Conservation (phyloP, 352 stramenopile species). For the Thalassiosira mediterranea region DNA sequence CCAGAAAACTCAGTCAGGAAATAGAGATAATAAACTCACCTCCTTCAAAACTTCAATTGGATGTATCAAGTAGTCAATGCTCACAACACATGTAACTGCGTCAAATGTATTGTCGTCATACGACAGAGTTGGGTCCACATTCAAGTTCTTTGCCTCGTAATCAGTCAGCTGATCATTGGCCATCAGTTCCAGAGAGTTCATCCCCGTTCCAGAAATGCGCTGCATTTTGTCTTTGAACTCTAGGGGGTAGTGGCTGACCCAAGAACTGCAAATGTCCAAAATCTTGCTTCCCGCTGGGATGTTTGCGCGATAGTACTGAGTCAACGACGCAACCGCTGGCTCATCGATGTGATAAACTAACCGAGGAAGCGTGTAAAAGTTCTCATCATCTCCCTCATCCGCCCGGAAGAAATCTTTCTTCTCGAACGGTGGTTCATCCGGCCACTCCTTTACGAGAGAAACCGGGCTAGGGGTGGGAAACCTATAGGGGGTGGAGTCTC, state of each 20-base stretch:
- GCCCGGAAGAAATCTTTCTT: conserved; percentile 81
- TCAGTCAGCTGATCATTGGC: conserved; percentile 84
- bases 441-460: conserved; percentile 76
- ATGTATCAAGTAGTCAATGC: conserved; percentile 88
- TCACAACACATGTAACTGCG: conserved; percentile 86
- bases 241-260: conserved; percentile 84
- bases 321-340: conserved; percentile 83
- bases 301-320: conserved; percentile 86
- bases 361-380: conserved; percentile 85
- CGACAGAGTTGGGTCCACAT: conserved; percentile 64
- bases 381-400: conserved; percentile 82
- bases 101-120: conserved; percentile 84
- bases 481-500: conserved; percentile 74
- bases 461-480: conserved; percentile 66
- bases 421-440: conserved; percentile 66
- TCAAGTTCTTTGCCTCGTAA: conserved; percentile 78
- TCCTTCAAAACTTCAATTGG: conserved; percentile 86
- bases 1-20: background rate
- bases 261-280: conserved; percentile 88
- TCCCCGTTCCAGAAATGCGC: conserved; percentile 80
- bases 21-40: conserved; percentile 48
- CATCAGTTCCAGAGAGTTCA: conserved; percentile 76
- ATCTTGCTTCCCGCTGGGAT: conserved; percentile 68
- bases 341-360: conserved; percentile 89
- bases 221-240: conserved; percentile 79